Percentiles rank a stretch among this genome's conserved stretches.
phyloP scores from a whole-genome alignment of 1,139 yeast species.

The Spencermartinsiella ligniputridi region DNA sequence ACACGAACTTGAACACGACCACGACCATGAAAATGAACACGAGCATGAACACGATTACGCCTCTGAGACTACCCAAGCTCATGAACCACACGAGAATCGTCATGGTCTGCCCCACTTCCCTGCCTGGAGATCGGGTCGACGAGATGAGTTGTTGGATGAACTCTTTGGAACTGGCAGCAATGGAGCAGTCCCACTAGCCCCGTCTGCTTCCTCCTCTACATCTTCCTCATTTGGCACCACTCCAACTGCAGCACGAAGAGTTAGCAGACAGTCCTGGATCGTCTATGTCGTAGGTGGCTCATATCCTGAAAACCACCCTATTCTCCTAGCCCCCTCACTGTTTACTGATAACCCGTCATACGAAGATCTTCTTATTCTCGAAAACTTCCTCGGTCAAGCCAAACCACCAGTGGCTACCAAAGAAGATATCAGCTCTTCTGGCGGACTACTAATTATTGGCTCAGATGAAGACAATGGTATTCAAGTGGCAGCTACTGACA shows the following conservation, averaged over 20 bases:
- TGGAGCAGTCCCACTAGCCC: background rate
- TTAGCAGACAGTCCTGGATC: slow-evolving; percentile 42
- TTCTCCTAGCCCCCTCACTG: slow-evolving; percentile 43
- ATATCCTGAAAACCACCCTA: slow-evolving; percentile 45
- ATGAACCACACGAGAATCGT: background rate
- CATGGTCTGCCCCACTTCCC: background rate
- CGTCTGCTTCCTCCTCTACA: slow-evolving; percentile 4
- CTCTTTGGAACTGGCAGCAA: background rate
- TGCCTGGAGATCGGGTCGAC: background rate
- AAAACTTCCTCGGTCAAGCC: slow-evolving; percentile 43
- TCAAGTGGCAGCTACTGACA: slow-evolving; percentile 23
- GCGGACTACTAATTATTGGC: slow-evolving; percentile 32
- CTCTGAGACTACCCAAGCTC: too few species aligned
- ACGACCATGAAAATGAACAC: too few species aligned
- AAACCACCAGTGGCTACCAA: slow-evolving; percentile 42
- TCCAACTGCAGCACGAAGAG: slow-evolving; percentile 7
- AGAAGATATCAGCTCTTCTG: slow-evolving; percentile 39
- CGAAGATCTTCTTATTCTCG: slow-evolving; percentile 44
- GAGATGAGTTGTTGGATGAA: background rate
- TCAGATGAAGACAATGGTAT: slow-evolving; percentile 10
- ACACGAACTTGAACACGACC: too few species aligned
- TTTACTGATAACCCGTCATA: slow-evolving; percentile 47
- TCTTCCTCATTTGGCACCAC: background rate
- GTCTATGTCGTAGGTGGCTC: slow-evolving; percentile 49
- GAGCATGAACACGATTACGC: too few species aligned